phyloP scores from a whole-genome alignment of 1,284 basidiomycete species.

The Cutaneotrichosporon dermatis region DNA sequence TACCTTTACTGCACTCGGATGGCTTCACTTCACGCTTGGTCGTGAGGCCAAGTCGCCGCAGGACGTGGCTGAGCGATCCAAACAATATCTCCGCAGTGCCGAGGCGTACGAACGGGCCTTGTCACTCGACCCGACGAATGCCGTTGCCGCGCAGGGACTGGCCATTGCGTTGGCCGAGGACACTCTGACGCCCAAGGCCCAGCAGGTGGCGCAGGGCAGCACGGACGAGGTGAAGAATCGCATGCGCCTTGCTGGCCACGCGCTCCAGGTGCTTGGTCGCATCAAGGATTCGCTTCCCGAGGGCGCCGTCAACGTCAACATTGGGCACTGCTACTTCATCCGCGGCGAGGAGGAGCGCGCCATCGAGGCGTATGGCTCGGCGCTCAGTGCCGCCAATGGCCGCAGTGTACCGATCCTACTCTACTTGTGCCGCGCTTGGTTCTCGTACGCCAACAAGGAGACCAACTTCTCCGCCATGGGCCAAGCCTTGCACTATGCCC shows the following conservation, averaged over 20 bases:
- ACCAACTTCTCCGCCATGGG: conserved; percentile 73
- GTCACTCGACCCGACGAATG: conserved; percentile 71
- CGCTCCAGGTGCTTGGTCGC: conserved; percentile 78
- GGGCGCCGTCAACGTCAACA: conserved; percentile 85
- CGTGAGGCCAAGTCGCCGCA: conserved; percentile 54
- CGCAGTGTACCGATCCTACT: conserved; percentile 69
- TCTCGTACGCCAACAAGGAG: conserved; percentile 82
- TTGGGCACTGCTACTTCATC: conserved; percentile 87
- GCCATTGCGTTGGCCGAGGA: conserved; percentile 90
- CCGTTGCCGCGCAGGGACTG: conserved; percentile 85
- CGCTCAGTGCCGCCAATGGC: conserved; percentile 64
- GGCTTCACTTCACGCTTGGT: conserved; percentile 75
- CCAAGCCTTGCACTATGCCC: conserved; percentile 71
- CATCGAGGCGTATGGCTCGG: conserved; percentile 92
- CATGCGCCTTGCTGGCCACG: conserved; percentile 71
- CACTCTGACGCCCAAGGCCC: conserved; percentile 57
- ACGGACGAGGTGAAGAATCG: conserved; percentile 58
- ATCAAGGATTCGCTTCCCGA: conserved; percentile 79
- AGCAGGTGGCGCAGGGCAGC: conserved; percentile 39
- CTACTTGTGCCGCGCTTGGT: conserved; percentile 84
- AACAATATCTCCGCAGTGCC: conserved; percentile 71
- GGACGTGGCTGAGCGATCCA: conserved; percentile 67
- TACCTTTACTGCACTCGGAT: conserved; percentile 79
- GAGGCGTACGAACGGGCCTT: conserved; percentile 89
- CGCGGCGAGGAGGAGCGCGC: conserved; percentile 89